Evolutionary conservation across 2,329 filamentous ascomycete genomes (phyloP), one percentile per base, ranked within the genome.

Genomic region (Aaosphaeria arxii): DNA sequence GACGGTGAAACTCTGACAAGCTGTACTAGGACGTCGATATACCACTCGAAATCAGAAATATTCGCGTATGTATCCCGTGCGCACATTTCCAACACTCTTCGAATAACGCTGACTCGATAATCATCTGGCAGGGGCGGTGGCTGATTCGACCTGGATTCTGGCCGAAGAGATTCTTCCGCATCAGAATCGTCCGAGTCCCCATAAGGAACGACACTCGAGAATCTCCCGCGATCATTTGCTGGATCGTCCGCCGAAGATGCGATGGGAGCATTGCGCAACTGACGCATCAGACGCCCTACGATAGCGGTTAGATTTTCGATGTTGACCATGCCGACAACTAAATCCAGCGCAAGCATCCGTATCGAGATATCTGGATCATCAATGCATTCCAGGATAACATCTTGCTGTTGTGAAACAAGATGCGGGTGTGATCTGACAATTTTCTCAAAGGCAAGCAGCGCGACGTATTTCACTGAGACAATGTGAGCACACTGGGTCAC

Each of bases 361-460:
- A 99, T 99, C 4, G 91, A 96, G 51, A 99, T 94, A 62, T 99
- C 94, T 1, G 89, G 80, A 67, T 95, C 95, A 67, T 97, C 94
- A 59, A 99, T 89, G 66, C 94, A 99, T 62, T 95, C 88, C 67
- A 99, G 78, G 54, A 99, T 96, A 42, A 97, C 92, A 70, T 97
- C 92, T 68, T 96, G 90, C 66, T 99, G 94, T 66, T 92, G 82
- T 5, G 89, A 86, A 30, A 99, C 94, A 31, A 99, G 80, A 65
- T 86, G 85, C 3, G 92, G 88, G 66, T 99, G 91, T 0, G 91
- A 94, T 17, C 82, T 71, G 30, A 96, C 92, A 59, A 99, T 96
- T 66, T 91, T 92, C 67, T 95, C 95, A 72, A 99, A 95, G 1
- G 94, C 92, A 51, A 99, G 79, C 44, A 99, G 76, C 1, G 94